Percentiles rank a stretch among this genome's conserved stretches.
These are phyloP conservation scores for Fusarium tupiense DNA, from an alignment of 2,329 filamentous ascomycete genomes.

Conservation along the genomic window DNA sequence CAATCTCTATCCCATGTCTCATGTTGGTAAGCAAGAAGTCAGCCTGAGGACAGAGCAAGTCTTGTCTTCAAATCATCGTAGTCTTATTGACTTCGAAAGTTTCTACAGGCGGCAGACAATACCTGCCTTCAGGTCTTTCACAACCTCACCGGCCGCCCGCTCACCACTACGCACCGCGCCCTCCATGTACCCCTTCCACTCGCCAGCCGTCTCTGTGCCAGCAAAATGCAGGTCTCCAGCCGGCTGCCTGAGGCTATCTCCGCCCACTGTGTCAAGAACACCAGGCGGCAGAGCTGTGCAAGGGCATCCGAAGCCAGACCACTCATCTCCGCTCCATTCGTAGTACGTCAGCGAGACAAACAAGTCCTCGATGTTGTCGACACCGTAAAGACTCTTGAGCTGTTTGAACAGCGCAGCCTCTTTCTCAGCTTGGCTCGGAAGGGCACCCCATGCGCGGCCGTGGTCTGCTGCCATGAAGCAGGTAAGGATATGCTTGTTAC, in stretches of 20 bases:
- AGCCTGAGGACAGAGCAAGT: too few relatives aligned
- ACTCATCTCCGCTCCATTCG: background rate
- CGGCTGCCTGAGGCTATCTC: background rate
- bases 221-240: constrained; percentile 18
- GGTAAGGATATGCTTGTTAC: background rate
- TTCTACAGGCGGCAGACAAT: background rate
- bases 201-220: constrained; percentile 17
- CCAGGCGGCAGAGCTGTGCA: background rate
- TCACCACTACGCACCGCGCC: constrained; percentile 24
- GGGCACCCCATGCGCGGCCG: background rate
- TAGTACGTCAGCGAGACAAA: background rate
- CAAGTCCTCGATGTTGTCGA: background rate
- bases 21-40: too few relatives aligned
- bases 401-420: background rate
- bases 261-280: background rate
- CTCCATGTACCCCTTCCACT: constrained; percentile 28
- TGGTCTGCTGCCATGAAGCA: background rate
- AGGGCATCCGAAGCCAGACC: background rate
- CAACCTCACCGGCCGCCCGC: background rate
- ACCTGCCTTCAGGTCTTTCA: background rate
- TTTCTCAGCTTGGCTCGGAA: background rate
- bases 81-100: background rate
- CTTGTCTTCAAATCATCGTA: too few relatives aligned
- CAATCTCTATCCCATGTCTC: too few relatives aligned
- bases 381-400: background rate